phyloP scores from a whole-genome alignment of 768 basidiomycete genomes.

The Wakefieldia striispora region DNA sequence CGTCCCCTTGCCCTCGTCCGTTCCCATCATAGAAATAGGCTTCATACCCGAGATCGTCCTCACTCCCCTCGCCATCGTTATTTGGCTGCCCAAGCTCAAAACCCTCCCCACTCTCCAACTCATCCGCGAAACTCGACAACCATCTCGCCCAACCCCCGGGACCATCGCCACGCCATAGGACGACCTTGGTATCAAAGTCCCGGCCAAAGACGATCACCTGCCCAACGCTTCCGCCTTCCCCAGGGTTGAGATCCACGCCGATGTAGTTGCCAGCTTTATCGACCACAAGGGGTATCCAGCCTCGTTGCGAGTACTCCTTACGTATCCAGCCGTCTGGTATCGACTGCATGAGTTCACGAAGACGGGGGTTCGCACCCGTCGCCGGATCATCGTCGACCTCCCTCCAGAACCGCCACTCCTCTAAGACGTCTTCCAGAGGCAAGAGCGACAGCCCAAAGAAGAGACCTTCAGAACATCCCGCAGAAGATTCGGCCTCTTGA shows the following conservation, averaged over 20 bases:
- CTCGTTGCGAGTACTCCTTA: constrained; percentile 85
- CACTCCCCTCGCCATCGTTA: constrained; percentile 67
- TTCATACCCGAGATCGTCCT: constrained; percentile 84
- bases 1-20: constrained; percentile 75
- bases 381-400: constrained; percentile 86
- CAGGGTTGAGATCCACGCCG: constrained; percentile 92
- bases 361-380: constrained; percentile 74
- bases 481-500: constrained; percentile 88
- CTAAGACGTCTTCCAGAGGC: constrained; percentile 87
- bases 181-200: constrained; percentile 97
- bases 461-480: constrained; percentile 85
- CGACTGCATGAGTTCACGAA: constrained; percentile 79
- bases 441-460: constrained; percentile 95
- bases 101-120: constrained; percentile 86
- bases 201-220: constrained; percentile 99
- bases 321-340: constrained; percentile 90
- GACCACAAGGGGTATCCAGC: constrained; percentile 94
- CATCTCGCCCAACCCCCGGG: constrained; percentile 92
- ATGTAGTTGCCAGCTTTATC: constrained; percentile 97
- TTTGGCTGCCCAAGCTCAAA: constrained; percentile 67
- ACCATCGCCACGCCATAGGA: constrained; percentile 90
- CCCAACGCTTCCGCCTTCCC: constrained; percentile 67
- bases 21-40: constrained; percentile 83
- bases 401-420: constrained; percentile 97
- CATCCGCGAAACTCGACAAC: constrained; percentile 88